Conservation (phyloP, 164 flowering plant species). For the Buxus sempervirens region DNA sequence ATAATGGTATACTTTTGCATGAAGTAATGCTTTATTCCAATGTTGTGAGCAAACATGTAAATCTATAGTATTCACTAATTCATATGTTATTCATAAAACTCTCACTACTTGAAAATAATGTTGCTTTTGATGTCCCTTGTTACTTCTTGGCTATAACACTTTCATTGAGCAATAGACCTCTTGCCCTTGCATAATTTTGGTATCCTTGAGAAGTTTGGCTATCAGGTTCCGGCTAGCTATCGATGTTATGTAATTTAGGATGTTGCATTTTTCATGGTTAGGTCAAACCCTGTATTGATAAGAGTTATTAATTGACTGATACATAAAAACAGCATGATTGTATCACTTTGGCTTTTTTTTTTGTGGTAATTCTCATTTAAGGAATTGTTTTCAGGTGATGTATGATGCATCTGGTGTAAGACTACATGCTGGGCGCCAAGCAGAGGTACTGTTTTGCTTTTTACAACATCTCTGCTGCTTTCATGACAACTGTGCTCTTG, state of each 20-base stretch:
- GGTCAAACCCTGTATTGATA: neutral
- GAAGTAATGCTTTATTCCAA: no score
- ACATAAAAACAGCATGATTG: neutral
- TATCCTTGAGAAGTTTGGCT: neutral
- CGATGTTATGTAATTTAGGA: neutral
- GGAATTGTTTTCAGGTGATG: constrained; percentile 71
- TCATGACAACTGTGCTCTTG: neutral
- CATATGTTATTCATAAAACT: neutral
- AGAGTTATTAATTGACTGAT: neutral
- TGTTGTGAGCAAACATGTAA: no score
- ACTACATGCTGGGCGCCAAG: constrained; percentile 94
- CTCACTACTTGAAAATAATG: neutral
- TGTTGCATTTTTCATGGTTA: neutral
- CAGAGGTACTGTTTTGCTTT: constrained; percentile 60
- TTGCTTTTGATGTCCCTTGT: neutral
- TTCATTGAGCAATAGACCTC: neutral
- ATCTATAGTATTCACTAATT: no score
- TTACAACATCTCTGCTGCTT: neutral
- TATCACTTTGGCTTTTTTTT: neutral
- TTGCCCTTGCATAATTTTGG: neutral
- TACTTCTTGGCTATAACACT: neutral
- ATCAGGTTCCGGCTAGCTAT: neutral
- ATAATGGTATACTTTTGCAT: no score
- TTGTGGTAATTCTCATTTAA: constrained; percentile 15
- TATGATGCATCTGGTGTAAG: constrained; percentile 96